Evolutionary conservation across 192 early-diverging fungal species (phyloP).

Genomic region (Entomortierella parvispora): DNA sequence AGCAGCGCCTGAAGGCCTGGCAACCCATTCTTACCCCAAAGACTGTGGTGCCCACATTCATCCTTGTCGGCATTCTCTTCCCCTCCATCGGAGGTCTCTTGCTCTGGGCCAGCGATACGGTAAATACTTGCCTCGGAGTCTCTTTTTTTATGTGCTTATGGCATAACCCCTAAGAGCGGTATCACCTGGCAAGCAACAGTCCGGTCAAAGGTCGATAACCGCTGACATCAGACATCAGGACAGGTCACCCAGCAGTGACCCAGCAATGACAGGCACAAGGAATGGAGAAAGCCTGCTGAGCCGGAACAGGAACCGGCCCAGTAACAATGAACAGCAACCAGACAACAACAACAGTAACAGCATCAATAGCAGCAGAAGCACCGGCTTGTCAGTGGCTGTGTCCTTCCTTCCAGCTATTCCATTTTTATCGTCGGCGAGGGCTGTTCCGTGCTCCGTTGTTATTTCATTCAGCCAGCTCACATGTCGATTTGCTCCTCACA

Average conservation of each 20-base stretch:
- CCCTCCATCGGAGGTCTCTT: slow-evolving; percentile 94
- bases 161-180: no score
- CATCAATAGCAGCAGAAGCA: not conserved
- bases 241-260: no score
- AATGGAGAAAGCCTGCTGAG: slow-evolving; percentile 3
- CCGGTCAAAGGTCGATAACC: no score
- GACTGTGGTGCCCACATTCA: slow-evolving; percentile 95
- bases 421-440: not conserved
- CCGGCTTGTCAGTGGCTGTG: not conserved
- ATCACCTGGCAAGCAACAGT: no score
- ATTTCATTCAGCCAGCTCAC: no score
- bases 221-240: no score
- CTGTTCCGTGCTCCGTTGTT: not conserved
- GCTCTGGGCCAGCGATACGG: slow-evolving; percentile 85
- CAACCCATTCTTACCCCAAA: slow-evolving; percentile 99
- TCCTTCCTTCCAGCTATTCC: not conserved
- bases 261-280: not conserved
- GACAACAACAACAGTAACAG: not conserved
- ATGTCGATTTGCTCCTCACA: not conserved
- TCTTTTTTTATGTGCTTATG: not conserved
- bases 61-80: slow-evolving; percentile 93
- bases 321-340: no score
- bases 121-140: slow-evolving; percentile 43
- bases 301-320: no score
- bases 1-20: slow-evolving; percentile 99